Percentiles rank a stretch among this genome's conserved stretches.
phyloP scores from a whole-genome alignment of 257 asterid genomes.

The Nicotiana tomentosiformis region DNA sequence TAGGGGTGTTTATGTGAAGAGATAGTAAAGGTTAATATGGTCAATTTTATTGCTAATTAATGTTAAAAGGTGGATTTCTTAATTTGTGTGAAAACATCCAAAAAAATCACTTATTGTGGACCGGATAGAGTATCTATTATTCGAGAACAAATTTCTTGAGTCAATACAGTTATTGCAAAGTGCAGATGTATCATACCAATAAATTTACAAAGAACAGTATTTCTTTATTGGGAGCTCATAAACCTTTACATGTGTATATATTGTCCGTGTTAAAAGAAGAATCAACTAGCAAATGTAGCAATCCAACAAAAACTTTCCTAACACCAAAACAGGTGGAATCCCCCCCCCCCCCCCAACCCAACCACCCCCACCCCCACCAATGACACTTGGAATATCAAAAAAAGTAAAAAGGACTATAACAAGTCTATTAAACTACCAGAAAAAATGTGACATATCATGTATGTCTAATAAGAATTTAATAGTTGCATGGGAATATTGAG shows the following conservation, averaged over 20 bases:
- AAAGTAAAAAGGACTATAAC: background rate
- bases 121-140: background rate
- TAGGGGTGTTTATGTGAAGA: no score
- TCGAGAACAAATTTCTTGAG: background rate
- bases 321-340: background rate
- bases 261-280: background rate
- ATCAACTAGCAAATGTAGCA: background rate
- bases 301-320: background rate
- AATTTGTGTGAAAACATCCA: no score
- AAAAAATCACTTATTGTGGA: no score
- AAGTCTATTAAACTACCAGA: background rate
- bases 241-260: background rate
- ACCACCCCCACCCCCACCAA: background rate
- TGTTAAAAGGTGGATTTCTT: no score
- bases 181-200: background rate
- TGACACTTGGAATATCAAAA: background rate
- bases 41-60: no score
- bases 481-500: constrained; percentile 5
- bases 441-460: background rate
- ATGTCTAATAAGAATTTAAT: background rate
- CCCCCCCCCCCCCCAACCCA: background rate
- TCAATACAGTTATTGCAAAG: background rate
- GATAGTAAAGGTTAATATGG: no score
- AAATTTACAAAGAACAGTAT: background rate
- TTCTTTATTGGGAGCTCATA: background rate